A percentile compares a stretch with the other conserved stretches of the same genome.
phyloP scores from a whole-genome alignment of 805 yeast genomes.

The Starmerella vaccinii region DNA sequence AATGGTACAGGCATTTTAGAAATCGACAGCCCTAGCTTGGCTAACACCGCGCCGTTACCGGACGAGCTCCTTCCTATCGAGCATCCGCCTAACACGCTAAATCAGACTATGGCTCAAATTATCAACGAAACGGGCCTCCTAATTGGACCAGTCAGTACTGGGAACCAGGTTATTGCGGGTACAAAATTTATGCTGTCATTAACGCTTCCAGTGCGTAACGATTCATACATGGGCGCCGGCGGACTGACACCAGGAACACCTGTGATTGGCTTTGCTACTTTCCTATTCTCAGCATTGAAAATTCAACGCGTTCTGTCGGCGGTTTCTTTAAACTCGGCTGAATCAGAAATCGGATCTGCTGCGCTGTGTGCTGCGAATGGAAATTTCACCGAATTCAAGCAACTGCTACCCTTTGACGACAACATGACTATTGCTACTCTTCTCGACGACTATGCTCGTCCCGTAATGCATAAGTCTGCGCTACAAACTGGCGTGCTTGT shows the following conservation, averaged over 20 bases:
- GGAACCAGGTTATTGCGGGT: not conserved
- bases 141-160: conserved; percentile 14
- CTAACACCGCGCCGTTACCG: conserved; percentile 11
- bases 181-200: conserved; percentile 14
- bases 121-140: conserved; percentile 10
- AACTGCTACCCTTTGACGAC: conserved; percentile 21
- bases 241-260: not conserved
- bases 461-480: not conserved
- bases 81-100: not conserved
- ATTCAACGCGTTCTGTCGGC: conserved; percentile 17
- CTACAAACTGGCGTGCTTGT: not conserved
- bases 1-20: conserved; percentile 20
- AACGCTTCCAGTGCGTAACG: conserved; percentile 15
- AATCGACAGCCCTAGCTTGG: conserved; percentile 11
- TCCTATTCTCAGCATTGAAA: conserved; percentile 11
- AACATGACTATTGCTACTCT: not conserved
- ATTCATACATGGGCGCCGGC: not conserved
- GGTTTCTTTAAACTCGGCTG: conserved; percentile 11
- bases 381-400: conserved; percentile 13
- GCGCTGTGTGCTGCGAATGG: conserved; percentile 17
- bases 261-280: conserved; percentile 21
- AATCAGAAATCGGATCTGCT: conserved; percentile 18
- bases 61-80: conserved; percentile 11
- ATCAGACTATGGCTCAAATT: not conserved
- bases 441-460: not conserved